Percentiles rank a stretch among this genome's conserved stretches.
phyloP scores from a whole-genome alignment of 345 rosid genomes.

The Durio zibethinus region DNA sequence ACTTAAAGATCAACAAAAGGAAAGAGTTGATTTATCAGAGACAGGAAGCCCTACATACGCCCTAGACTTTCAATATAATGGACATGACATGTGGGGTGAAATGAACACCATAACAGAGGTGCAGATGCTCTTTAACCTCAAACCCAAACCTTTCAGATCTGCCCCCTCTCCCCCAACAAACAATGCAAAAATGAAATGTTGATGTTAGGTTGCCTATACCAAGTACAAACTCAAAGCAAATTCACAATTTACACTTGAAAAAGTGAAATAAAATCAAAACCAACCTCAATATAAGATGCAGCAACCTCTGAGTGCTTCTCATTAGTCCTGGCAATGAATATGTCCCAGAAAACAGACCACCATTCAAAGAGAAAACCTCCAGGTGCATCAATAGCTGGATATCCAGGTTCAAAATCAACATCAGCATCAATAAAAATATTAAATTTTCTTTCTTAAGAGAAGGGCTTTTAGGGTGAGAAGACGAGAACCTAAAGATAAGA shows the following conservation, averaged over 20 bases:
- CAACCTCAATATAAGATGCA: constrained; percentile 94
- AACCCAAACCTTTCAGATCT: neutral
- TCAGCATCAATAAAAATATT: neutral
- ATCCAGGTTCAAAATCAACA: constrained; percentile 19
- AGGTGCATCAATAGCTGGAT: constrained; percentile 94
- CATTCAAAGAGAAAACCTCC: constrained; percentile 99
- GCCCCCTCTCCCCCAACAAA: neutral
- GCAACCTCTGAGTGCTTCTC: constrained; percentile 99
- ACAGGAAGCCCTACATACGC: neutral
- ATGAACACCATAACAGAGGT: neutral
- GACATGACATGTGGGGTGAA: neutral
- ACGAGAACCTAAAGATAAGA: neutral
- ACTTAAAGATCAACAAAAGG: neutral
- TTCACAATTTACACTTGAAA: neutral
- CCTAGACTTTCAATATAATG: neutral
- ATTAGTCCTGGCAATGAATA: constrained; percentile 95
- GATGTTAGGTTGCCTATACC: neutral
- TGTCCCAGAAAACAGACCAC: constrained; percentile 99
- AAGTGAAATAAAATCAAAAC: constrained; percentile 2
- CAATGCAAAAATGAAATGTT: neutral
- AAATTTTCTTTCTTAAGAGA: neutral
- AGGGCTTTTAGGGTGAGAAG: neutral
- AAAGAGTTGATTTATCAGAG: neutral
- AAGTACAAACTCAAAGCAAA: neutral
- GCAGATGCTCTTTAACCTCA: neutral